These are phyloP conservation scores for Russula brevipes DNA, from an alignment of 768 basidiomycete genomes.

Conservation along the genomic window DNA sequence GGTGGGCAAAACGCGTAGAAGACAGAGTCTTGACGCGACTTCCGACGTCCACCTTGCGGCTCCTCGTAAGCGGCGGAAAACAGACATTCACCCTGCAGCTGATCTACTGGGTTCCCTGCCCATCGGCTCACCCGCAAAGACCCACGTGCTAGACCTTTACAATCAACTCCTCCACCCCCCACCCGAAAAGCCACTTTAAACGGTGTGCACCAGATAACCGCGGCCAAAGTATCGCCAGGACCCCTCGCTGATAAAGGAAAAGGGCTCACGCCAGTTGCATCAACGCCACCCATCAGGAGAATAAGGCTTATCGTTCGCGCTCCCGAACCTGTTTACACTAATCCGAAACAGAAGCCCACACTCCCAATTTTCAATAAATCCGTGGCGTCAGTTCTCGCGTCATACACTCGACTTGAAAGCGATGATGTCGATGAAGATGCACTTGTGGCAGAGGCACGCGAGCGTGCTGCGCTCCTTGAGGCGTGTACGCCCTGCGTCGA, in stretches of 20 bases:
- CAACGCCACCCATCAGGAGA: conserved; percentile 48
- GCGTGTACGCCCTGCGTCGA: conserved; percentile 40
- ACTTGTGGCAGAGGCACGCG: conserved; percentile 36
- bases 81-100: not conserved
- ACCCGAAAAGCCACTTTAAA: conserved; percentile 5
- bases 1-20: conserved; percentile 5
- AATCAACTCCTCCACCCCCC: not conserved
- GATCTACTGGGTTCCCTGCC: not conserved
- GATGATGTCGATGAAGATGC: conserved; percentile 41
- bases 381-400: conserved; percentile 51
- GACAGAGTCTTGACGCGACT: conserved; percentile 9
- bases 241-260: not conserved
- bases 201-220: conserved; percentile 2
- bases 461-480: conserved; percentile 44
- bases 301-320: conserved; percentile 62
- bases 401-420: conserved; percentile 54
- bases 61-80: conserved; percentile 25
- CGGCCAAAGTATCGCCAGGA: not conserved
- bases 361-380: conserved; percentile 49
- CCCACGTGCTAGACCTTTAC: not conserved
- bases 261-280: conserved; percentile 9
- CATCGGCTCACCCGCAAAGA: not conserved
- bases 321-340: conserved; percentile 55
- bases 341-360: conserved; percentile 63
- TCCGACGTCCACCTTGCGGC: conserved; percentile 9